Evolutionary conservation across 2,329 filamentous ascomycete genomes (phyloP).

Genomic region (Fusarium devonianum): DNA sequence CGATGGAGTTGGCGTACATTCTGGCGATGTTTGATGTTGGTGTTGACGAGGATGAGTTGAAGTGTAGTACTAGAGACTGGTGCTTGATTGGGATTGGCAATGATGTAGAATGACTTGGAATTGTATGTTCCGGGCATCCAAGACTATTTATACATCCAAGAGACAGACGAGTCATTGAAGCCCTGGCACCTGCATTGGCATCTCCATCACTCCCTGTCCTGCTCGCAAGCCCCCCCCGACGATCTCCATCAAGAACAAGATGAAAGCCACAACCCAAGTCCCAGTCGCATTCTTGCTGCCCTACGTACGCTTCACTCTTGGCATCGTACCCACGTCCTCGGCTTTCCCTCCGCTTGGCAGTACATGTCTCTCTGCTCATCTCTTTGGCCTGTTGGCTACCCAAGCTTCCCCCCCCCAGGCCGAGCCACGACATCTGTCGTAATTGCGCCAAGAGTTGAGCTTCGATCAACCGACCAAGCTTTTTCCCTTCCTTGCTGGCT

Average conservation of each 20-base stretch:
- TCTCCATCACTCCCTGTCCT: no score
- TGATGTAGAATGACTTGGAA: slow-evolving; percentile 1
- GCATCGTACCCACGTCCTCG: no score
- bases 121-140: neutral
- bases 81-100: neutral
- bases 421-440: no score
- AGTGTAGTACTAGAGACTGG: no score
- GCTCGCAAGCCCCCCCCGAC: slow-evolving; percentile 18
- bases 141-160: slow-evolving; percentile 18
- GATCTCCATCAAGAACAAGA: slow-evolving; percentile 14
- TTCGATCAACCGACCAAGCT: no score
- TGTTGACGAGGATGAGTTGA: neutral
- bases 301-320: slow-evolving; percentile 2
- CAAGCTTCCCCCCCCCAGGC: no score
- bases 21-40: slow-evolving; percentile 11
- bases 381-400: no score
- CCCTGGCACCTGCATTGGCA: slow-evolving; percentile 12
- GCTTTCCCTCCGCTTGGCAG: no score
- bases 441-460: no score
- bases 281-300: no score
- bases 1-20: slow-evolving; percentile 44
- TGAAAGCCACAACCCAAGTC: slow-evolving; percentile 15
- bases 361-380: no score
- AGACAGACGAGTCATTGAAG: slow-evolving; percentile 1
- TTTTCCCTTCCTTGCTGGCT: no score